Base-by-base conservation (phyloP, 2,329 filamentous ascomycete genomes). In the Cadophora luteo-olivacea region DNA sequence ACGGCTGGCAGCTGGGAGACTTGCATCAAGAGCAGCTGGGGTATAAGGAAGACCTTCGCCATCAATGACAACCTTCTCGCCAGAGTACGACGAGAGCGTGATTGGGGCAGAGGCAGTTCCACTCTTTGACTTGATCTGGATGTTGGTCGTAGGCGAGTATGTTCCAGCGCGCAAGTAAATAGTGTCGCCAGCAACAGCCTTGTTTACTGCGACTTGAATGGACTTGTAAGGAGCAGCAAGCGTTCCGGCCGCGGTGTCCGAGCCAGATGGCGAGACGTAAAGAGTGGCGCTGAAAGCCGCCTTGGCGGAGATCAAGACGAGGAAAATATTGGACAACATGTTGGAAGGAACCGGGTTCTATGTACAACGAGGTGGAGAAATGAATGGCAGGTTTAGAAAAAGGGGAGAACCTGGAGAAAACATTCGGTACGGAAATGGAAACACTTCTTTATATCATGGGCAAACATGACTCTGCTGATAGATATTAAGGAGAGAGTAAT, bases 201-300 rank as follows among this genome's bases (percentile, higher is more conserved):
- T 79, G 70, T 84, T 74, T 4, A 85, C 80, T 0, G 82, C 83
- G 3, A 77, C 76, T 73, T 85, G 83, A 25, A 85, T 84, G 0
- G 82, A 84, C 11, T 79, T 80, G 45, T 80, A 81, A 0, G 83
- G 83, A 0, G 80, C 73, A 5, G 75, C 75, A 16, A 81, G 75
- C 0, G 79, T 80, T 12, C 83, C 83, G 5, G 78, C 72, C 41
- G 61, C 61, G 75, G 72, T 78, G 25, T 80, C 81, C 49, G 75
- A 79, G 16, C 83, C 83, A 1, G 78, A 79, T 0, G 82, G 81
- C 1, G 83, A 81, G 32, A 85, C 83, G 72, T 81, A 85, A 68
- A 84, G 33, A 16, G 61, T 63, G 19, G 61, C 61, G 45, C 61
- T 52, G 45, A 63, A 52, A 22, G 33, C 61, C n/a, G 61, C 25